These are phyloP conservation scores for Apiotrichum montevideense DNA, from an alignment of 1,284 basidiomycete species.

Conservation along the genomic window DNA sequence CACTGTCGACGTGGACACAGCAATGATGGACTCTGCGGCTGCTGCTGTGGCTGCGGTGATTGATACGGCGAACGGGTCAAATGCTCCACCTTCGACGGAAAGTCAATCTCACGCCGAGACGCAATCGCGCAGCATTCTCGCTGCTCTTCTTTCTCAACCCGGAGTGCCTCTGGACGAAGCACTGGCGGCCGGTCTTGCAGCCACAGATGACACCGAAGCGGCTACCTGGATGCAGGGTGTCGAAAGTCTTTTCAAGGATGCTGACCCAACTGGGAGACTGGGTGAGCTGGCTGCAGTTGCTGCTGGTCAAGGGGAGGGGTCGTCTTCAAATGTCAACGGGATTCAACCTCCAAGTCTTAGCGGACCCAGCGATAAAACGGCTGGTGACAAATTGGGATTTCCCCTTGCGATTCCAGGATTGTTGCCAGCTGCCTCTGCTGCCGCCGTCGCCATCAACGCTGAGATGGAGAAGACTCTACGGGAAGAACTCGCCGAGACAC, in stretches of 20 bases:
- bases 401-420: neutral
- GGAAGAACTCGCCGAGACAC: constrained; percentile 33
- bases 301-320: constrained; percentile 20
- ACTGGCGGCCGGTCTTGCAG: constrained; percentile 21
- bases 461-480: constrained; percentile 38
- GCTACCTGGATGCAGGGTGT: constrained; percentile 36
- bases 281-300: constrained; percentile 40
- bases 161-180: constrained; percentile 13
- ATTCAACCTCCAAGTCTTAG: neutral
- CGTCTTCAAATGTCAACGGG: neutral
- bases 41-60: neutral
- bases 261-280: constrained; percentile 31
- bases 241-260: constrained; percentile 32
- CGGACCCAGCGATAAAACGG: too few relatives aligned
- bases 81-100: neutral
- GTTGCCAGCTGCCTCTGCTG: constrained; percentile 11
- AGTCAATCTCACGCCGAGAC: constrained; percentile 20
- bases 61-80: constrained; percentile 1
- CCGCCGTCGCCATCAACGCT: constrained; percentile 31
- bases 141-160: constrained; percentile 30
- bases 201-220: constrained; percentile 18
- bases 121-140: constrained; percentile 36
- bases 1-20: neutral
- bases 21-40: neutral
- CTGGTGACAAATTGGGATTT: neutral